Conservation (phyloP, 192 early-diverging fungal species). For the Rhizoclosmatium globosum region DNA sequence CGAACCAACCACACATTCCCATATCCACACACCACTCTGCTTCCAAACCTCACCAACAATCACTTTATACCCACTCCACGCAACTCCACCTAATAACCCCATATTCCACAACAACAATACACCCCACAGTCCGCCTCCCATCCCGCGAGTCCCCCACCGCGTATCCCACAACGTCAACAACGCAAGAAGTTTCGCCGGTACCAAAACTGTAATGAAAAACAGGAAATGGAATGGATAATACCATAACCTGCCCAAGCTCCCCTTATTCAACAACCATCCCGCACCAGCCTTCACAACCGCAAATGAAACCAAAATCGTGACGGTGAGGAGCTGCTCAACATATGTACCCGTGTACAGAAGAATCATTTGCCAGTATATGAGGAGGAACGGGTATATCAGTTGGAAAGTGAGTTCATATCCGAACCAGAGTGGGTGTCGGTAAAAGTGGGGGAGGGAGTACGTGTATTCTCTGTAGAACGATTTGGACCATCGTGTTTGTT, state of each 20-base stretch:
- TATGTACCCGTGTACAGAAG: slow-evolving; percentile 42
- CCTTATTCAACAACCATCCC: slow-evolving; percentile 39
- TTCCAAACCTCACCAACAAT: neutral
- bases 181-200: slow-evolving; percentile 68
- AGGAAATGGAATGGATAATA: slow-evolving; percentile 60
- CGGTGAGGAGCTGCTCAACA: slow-evolving; percentile 53
- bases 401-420: slow-evolving; percentile 67
- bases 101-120: neutral
- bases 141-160: slow-evolving; percentile 60
- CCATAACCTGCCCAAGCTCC: slow-evolving; percentile 50
- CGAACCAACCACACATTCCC: neutral
- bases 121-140: neutral
- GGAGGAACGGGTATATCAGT: slow-evolving; percentile 66
- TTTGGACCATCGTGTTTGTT: slow-evolving; percentile 73
- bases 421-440: slow-evolving; percentile 69
- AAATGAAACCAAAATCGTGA: slow-evolving; percentile 54
- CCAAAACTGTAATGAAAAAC: slow-evolving; percentile 60
- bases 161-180: slow-evolving; percentile 64
- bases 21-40: neutral
- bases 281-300: slow-evolving; percentile 58
- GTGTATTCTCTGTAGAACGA: slow-evolving; percentile 68
- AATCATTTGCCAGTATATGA: slow-evolving; percentile 51
- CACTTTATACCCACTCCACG: neutral
- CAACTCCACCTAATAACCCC: neutral
- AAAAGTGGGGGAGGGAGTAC: slow-evolving; percentile 55